Percentiles rank a stretch among this genome's conserved stretches.
Conservation (phyloP, 1,284 basidiomycete genomes). For the Apiotrichum mycotoxinovorans region DNA sequence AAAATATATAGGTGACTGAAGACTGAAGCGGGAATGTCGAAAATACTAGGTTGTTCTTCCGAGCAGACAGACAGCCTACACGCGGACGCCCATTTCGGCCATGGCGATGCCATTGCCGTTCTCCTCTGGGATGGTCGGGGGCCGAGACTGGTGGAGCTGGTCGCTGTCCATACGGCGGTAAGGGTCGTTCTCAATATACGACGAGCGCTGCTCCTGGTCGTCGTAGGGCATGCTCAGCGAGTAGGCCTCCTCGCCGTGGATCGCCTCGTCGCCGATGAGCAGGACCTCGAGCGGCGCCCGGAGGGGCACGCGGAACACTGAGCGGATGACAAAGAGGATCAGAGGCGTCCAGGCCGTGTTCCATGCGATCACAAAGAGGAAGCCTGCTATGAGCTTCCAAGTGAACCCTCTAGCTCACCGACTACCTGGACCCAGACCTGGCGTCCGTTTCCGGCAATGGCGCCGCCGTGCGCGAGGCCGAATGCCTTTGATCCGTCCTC, state of each 20-base stretch:
- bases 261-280: constrained; percentile 22
- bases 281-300: constrained; percentile 11
- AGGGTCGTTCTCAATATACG: background rate
- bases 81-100: background rate
- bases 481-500: constrained; percentile 18
- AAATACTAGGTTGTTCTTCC: too few species aligned
- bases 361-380: constrained; percentile 21
- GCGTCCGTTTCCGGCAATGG: constrained; percentile 18
- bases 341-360: constrained; percentile 10
- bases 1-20: too few species aligned
- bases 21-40: too few species aligned
- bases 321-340: constrained; percentile 11
- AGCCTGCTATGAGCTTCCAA: background rate
- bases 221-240: constrained; percentile 7
- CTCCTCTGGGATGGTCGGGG: background rate
- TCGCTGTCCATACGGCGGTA: background rate
- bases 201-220: constrained; percentile 4
- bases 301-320: constrained; percentile 19
- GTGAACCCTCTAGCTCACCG: background rate
- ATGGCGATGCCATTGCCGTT: background rate
- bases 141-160: background rate
- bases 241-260: constrained; percentile 23
- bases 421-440: constrained; percentile 25
- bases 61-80: too few species aligned
- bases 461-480: constrained; percentile 16